These are phyloP conservation scores for Favolaschia claudopus DNA, from an alignment of 768 basidiomycete genomes.

Conservation along the genomic window DNA sequence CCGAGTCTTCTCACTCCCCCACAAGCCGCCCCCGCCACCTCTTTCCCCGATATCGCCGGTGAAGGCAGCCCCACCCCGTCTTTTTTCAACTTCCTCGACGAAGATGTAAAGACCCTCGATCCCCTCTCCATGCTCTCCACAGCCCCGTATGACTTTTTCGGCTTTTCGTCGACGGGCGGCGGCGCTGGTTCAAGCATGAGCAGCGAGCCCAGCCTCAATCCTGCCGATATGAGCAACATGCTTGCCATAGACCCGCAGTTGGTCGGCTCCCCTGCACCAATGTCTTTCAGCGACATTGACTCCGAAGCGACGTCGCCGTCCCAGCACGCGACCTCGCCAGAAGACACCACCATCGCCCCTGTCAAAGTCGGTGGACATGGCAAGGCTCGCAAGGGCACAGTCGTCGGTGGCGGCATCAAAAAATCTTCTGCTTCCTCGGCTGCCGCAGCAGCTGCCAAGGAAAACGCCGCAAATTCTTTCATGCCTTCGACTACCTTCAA, in stretches of 20 bases:
- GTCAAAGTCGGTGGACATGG: slow-evolving; percentile 68
- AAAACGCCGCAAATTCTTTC: slow-evolving; percentile 42
- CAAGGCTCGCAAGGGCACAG: slow-evolving; percentile 69
- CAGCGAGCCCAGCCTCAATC: slow-evolving; percentile 31
- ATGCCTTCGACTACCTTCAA: slow-evolving; percentile 30
- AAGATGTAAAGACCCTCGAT: slow-evolving; percentile 49
- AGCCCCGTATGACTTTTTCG: slow-evolving; percentile 50
- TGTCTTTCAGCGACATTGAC: slow-evolving; percentile 45
- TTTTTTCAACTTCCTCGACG: slow-evolving; percentile 55
- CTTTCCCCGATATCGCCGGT: slow-evolving; percentile 48
- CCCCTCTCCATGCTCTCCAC: slow-evolving; percentile 33
- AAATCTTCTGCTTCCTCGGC: slow-evolving; percentile 37
- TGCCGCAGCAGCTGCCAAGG: slow-evolving; percentile 35
- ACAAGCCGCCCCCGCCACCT: slow-evolving; percentile 40
- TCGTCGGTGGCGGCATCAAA: slow-evolving; percentile 81
- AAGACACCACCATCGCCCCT: slow-evolving; percentile 56
- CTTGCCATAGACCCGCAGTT: slow-evolving; percentile 77
- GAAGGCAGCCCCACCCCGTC: slow-evolving; percentile 35
- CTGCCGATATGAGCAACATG: slow-evolving; percentile 36
- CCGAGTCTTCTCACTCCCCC: slow-evolving; percentile 56
- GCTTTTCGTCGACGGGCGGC: slow-evolving; percentile 31
- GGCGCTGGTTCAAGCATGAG: slow-evolving; percentile 36
- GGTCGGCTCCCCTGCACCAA: slow-evolving; percentile 65
- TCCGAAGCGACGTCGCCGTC: slow-evolving; percentile 31
- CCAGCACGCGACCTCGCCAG: slow-evolving; percentile 24